A percentile compares a stretch with the other conserved stretches of the same genome.
Conservation (phyloP, 305 asterid species). For the Fraxinus velutina region DNA sequence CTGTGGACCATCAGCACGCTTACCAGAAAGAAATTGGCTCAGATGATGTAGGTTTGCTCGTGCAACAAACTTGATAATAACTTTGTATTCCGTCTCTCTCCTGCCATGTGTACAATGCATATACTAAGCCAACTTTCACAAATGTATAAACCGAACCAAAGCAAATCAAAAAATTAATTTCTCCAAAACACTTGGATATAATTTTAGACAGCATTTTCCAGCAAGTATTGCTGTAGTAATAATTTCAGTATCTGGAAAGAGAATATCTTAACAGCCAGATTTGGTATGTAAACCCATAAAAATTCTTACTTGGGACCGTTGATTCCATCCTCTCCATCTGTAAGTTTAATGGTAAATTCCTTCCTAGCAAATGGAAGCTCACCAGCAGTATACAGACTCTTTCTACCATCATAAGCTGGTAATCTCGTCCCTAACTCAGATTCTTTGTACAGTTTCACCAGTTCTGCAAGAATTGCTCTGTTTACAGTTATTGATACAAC, state of each 20-base stretch:
- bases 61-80: constrained; percentile 76
- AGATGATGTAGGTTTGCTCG: constrained; percentile 83
- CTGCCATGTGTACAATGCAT: constrained; percentile 38
- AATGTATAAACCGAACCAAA: neutral
- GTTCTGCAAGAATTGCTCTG: constrained; percentile 79
- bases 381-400: constrained; percentile 91
- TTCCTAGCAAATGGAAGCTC: constrained; percentile 91
- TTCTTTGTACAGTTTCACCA: constrained; percentile 73
- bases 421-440: constrained; percentile 86
- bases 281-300: constrained; percentile 5
- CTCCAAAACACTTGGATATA: neutral
- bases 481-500: constrained; percentile 75
- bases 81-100: constrained; percentile 81
- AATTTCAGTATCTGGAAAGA: neutral
- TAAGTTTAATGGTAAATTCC: constrained; percentile 72
- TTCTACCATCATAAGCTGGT: constrained; percentile 97
- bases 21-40: constrained; percentile 89
- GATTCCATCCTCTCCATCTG: constrained; percentile 69
- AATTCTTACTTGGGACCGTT: constrained; percentile 78
- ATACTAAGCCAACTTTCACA: neutral
- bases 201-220: neutral
- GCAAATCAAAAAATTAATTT: neutral
- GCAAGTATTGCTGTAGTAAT: neutral
- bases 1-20: constrained; percentile 84
- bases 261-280: constrained; percentile 4